These are phyloP conservation scores for Neofusicoccum sp. DNA, from an alignment of 2,329 filamentous ascomycete genomes.

Conservation along the genomic window DNA sequence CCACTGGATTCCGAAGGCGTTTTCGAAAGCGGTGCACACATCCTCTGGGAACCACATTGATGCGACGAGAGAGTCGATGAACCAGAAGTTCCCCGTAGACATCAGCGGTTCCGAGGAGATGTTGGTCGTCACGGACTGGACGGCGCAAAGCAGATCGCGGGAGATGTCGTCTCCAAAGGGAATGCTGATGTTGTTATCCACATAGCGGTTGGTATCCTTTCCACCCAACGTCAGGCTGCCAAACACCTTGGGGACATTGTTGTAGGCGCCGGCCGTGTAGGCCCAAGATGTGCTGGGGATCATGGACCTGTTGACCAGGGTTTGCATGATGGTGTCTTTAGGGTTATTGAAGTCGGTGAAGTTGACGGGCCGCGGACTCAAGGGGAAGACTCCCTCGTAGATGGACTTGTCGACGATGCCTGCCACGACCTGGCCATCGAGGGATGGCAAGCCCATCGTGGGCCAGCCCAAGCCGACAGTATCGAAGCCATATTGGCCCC, in stretches of 20 bases:
- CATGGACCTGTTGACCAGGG: slow-evolving; percentile 31
- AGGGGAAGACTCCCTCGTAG: slow-evolving; percentile 42
- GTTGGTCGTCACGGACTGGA: slow-evolving; percentile 31
- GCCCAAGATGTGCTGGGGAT: slow-evolving; percentile 43
- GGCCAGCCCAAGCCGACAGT: slow-evolving; percentile 35
- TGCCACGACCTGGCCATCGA: slow-evolving; percentile 41
- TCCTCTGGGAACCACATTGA: slow-evolving; percentile 45
- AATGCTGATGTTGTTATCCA: slow-evolving; percentile 30
- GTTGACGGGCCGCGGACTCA: slow-evolving; percentile 41
- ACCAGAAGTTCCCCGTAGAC: slow-evolving; percentile 32
- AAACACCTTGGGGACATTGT: slow-evolving; percentile 30
- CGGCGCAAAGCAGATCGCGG: slow-evolving; percentile 32
- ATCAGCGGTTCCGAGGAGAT: slow-evolving; percentile 36
- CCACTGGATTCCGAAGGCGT: slow-evolving; percentile 42
- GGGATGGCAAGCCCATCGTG: slow-evolving; percentile 27
- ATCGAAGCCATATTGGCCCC: slow-evolving; percentile 40
- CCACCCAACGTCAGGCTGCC: slow-evolving; percentile 44
- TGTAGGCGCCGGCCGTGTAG: slow-evolving; percentile 45
- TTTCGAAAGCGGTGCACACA: slow-evolving; percentile 38
- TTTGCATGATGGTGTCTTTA: slow-evolving; percentile 34
- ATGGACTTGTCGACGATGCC: slow-evolving; percentile 39
- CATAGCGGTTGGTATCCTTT: slow-evolving; percentile 39
- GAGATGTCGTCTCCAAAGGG: slow-evolving; percentile 34
- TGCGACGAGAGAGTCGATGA: slow-evolving; percentile 42
- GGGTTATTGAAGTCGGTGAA: slow-evolving; percentile 42